These are phyloP conservation scores for Blastobotrys apis DNA, from an alignment of 1,139 yeast genomes.

Conservation along the genomic window DNA sequence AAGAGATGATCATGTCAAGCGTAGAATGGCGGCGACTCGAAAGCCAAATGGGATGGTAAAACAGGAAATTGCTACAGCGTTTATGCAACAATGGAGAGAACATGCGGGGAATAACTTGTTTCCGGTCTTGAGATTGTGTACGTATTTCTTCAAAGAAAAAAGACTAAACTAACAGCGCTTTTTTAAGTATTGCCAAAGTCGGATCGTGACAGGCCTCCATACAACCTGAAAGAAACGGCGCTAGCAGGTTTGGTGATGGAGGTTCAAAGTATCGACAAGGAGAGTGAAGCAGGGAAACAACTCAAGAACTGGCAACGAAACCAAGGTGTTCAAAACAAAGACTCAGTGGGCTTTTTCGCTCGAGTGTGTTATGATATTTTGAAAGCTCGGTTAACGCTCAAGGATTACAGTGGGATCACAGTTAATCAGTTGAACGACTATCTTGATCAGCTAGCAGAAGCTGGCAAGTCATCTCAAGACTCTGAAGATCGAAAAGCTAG, in stretches of 20 bases:
- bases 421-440: slow-evolving; percentile 55
- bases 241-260: slow-evolving; percentile 45
- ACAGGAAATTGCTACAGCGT: slow-evolving; percentile 31
- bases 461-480: slow-evolving; percentile 15
- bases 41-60: slow-evolving; percentile 1
- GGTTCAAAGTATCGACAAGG: slow-evolving; percentile 40
- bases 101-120: slow-evolving; percentile 67
- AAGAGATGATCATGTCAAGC: not conserved
- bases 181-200: slow-evolving; percentile 33
- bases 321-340: slow-evolving; percentile 38
- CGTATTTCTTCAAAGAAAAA: slow-evolving; percentile 28
- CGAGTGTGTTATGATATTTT: slow-evolving; percentile 38
- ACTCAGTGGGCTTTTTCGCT: slow-evolving; percentile 40
- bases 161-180: slow-evolving; percentile 20
- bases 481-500: not conserved
- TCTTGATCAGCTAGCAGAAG: slow-evolving; percentile 48
- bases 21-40: not conserved
- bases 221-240: slow-evolving; percentile 38
- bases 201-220: slow-evolving; percentile 36
- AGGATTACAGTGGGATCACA: slow-evolving; percentile 39
- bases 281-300: slow-evolving; percentile 47
- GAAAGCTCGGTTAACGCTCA: slow-evolving; percentile 39
- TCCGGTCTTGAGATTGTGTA: slow-evolving; percentile 56
- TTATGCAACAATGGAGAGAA: slow-evolving; percentile 56
- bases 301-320: slow-evolving; percentile 40